These are phyloP conservation scores for Biancaea sappan DNA, from an alignment of 306 rosid species.

Conservation along the genomic window DNA sequence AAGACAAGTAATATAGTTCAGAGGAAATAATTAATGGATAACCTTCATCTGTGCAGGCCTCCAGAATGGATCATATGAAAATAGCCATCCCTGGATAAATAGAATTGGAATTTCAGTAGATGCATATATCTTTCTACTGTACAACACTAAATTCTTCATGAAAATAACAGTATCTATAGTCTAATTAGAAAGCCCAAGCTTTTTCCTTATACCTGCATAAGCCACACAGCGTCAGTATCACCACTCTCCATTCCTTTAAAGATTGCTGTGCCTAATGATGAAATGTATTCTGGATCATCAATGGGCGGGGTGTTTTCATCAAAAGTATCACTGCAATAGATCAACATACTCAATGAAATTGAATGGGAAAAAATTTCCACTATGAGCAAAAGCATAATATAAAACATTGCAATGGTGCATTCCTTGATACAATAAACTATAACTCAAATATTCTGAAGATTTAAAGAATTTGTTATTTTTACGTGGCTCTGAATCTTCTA, in stretches of 20 bases:
- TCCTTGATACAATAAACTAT: conserved; percentile 9
- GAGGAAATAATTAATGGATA: conserved; percentile 2
- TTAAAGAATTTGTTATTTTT: not conserved
- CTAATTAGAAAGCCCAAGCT: conserved; percentile 3
- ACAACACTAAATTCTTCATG: not conserved
- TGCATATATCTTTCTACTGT: conserved; percentile 15
- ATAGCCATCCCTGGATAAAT: conserved; percentile 75
- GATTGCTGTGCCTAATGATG: conserved; percentile 79
- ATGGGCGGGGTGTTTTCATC: conserved; percentile 94
- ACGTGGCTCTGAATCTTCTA: not conserved
- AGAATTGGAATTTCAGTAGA: conserved; percentile 26
- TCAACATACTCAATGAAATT: conserved; percentile 29
- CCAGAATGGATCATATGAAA: conserved; percentile 93
- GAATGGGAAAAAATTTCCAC: conserved; percentile 8
- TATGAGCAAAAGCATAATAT: conserved; percentile 3
- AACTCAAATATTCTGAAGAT: conserved; percentile 13
- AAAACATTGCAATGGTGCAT: not conserved
- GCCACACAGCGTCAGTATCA: conserved; percentile 80
- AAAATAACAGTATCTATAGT: conserved; percentile 23
- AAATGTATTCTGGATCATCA: conserved; percentile 82
- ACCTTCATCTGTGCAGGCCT: conserved; percentile 98
- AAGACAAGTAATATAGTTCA: conserved; percentile 18
- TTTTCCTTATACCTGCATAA: conserved; percentile 75
- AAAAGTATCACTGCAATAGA: conserved; percentile 77
- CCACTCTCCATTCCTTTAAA: conserved; percentile 86